Conservation (phyloP, 495 filamentous ascomycete species). For the Pseudevernia furfuracea region DNA sequence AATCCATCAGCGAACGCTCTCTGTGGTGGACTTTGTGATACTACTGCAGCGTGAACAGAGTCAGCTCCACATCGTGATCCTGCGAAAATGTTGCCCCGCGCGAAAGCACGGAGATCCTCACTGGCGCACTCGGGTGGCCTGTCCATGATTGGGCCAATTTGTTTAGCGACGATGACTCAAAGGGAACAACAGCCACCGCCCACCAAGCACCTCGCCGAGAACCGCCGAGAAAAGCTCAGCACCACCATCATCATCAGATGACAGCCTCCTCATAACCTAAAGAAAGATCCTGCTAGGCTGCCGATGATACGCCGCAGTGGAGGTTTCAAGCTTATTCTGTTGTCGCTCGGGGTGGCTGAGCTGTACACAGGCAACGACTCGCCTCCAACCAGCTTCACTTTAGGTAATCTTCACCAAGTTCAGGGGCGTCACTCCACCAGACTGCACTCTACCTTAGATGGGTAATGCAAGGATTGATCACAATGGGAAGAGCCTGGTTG, state of each 20-base stretch:
- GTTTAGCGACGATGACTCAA: conserved; percentile 23
- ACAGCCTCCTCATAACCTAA: conserved; percentile 7
- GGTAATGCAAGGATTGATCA: not conserved
- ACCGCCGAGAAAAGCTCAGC: conserved; percentile 3
- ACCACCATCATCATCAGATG: conserved; percentile 13
- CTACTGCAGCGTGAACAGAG: not conserved
- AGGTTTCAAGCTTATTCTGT: conserved; percentile 13
- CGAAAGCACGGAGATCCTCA: conserved; percentile 2
- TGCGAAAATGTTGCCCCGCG: conserved; percentile 8
- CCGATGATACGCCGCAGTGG: conserved; percentile 14
- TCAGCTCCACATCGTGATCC: not conserved
- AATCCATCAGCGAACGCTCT: not conserved
- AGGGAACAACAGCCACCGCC: conserved; percentile 9
- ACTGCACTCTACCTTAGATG: not conserved
- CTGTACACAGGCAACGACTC: not conserved
- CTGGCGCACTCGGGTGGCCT: conserved; percentile 7
- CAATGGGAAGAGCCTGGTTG: not conserved
- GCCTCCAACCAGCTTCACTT: not conserved
- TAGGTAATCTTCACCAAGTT: not conserved
- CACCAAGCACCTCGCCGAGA: not conserved
- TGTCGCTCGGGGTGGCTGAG: conserved; percentile 17
- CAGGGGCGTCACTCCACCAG: not conserved
- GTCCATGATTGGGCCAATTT: conserved; percentile 19
- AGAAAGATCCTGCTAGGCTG: conserved; percentile 15
- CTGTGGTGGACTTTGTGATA: not conserved